Base-by-base conservation (phyloP, 345 rosid species). In the Heritiera littoralis region DNA sequence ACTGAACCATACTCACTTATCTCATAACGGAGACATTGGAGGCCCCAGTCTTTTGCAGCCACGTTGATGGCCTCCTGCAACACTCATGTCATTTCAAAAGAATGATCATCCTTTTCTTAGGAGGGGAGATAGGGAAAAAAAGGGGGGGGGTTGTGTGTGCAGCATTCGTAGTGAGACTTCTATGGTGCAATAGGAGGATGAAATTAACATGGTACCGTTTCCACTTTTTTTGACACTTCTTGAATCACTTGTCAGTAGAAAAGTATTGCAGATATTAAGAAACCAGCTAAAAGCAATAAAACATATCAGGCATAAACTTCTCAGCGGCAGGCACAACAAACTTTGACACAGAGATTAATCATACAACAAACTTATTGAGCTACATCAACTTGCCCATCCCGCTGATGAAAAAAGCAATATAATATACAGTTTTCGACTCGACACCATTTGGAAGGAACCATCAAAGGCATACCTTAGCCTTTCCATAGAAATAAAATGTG, bases 21-120 rank as follows among this genome's bases (percentile, higher is more conserved):
- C 83, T 96, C 99, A 82, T 96, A 96, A 59, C 99, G 95, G 58
- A 94, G 97, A 81, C 99, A 96, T 83, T 85, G 84, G 69, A 96
- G 90, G 78, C 98, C 98, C 98, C 98, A 96, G 80, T 91, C 92
- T 75, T 77, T 88, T 17, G 99, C 94, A 80, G 98, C 99, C 65
- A 91, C 92, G 80, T 92, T 96, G 83, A 96, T 96, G 54, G 97
- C 46, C 84, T 89, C 98, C 98, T 95, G 89, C 79, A 81, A 83
- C 43, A 78, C 66, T 75, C 28, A 52, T 43, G 10, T 45, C 74
- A 79, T 60, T 20, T 67, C 58, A 80, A 72, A 72, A 73, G 41
- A 59, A 66, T 46, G 18, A 77, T 18, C 60, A 77, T 23, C 5
- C 13, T 58, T 49, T 23, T 48, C 11, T 13, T 43, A 65, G 10